Base-by-base conservation (phyloP, 2,329 filamentous ascomycete species). In the Cladophialophora yegresii region DNA sequence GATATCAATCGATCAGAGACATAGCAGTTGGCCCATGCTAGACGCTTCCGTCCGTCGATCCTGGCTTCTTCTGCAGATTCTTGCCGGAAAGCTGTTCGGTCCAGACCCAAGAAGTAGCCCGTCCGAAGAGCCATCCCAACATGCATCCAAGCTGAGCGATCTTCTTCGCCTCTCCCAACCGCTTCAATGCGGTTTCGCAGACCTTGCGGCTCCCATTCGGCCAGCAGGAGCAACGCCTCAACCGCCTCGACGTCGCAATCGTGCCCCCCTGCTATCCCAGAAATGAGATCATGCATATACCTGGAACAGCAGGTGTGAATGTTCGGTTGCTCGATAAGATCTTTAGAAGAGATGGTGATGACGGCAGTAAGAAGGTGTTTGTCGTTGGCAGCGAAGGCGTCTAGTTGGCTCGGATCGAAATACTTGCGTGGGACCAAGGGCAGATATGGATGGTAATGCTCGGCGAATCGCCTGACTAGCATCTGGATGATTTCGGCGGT, bases 71-170 rank as follows among this genome's bases (percentile, higher is more conserved):
- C 81, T 10, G 84, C 82, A 50, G 83, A 80, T 43, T 87, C 84
- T 33, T 85, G 83, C 50, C 85, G 81, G 69, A 91, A 87, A 0
- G 87, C 86, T 22, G 88, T 89, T 64, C 86, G 82, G 72, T 91
- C 89, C 20, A 91, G 79, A 1, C 86, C 85, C 16, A 90, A 83
- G 57, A 89, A 89, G 72, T 91, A 91, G 0, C 85, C 88, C 2
- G 89, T 84, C 6, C 89, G 83, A 6, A 91, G 77, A 2, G 89
- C 89, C 22, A 88, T 82, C 1, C 89, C 89, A 5, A 90, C 87
- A 70, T 90, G 86, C 88, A 91, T 91, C 89, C 89, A 91, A 0
- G 88, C 87, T 32, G 89, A 87, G 51, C 89, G 83, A 70, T 91
- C 88, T 72, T 91, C 89, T 73, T 91, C 88, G 8, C 89, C 89